Base-by-base conservation (phyloP, 1,284 basidiomycete genomes). In the Pascua guehoae region DNA sequence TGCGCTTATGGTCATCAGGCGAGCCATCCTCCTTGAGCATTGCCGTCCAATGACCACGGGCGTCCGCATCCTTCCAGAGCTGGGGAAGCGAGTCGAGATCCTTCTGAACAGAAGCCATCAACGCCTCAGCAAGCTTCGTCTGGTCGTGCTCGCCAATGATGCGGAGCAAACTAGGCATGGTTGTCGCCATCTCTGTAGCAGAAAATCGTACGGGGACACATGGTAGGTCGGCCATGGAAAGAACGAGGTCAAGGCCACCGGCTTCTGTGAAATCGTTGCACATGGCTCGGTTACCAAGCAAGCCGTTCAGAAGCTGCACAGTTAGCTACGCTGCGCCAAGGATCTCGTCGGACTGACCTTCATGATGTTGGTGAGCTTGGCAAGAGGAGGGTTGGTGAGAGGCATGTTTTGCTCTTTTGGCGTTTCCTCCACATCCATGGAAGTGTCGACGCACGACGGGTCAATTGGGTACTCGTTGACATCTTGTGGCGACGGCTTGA, bases 131-230 rank as follows among this genome's bases (percentile, higher is more conserved):
- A 2, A 92, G 88, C 61, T 89, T 86, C 58, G 81, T 83, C 0
- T 91, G 87, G 44, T 89, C 85, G 46, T 89, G 86, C 71, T 98
- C 94, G 9, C 88, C 86, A 82, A 98, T 87, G 8, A 87, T 87
- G 9, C 92, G 85, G 71, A 97, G 84, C 51, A 97, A 85, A 70
- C 90, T 87, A 10, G 95, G 87, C 66, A 97, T 82, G 0, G 91
- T 88, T 68, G 53, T 46, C 88, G 90, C 51, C 86, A 91, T 15
- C 86, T 86, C 54, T 86, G 90, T 90, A 60, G 85, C 86, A 7
- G 87, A 86, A 71, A 91, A 96, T 72, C 94, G 88, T 66, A 90
- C 91, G 0, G 96, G 92, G 41, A 96, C 80, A 68, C 89, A 95
- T 7, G 93, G 89, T 37, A 95, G 80, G 39, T 84, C 83, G 51